Base-by-base conservation (phyloP, 495 filamentous ascomycete species). In the Penicillium steckii region DNA sequence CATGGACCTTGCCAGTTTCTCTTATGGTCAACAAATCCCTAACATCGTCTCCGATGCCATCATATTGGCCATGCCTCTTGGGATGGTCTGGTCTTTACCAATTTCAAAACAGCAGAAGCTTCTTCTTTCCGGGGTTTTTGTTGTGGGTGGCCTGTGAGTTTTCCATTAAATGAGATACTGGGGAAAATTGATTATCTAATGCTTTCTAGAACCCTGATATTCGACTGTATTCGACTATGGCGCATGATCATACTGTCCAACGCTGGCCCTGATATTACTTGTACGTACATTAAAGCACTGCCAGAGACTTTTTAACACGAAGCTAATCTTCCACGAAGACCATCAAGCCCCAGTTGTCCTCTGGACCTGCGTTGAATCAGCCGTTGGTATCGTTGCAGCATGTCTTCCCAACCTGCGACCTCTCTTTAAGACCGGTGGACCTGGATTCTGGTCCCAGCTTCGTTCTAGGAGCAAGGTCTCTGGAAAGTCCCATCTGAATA, bases 41-140 rank as follows among this genome's bases (percentile, higher is more conserved):
- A 78, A 78, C 32, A 73, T 78, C 18, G 23, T 74, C 15, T 59
- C 67, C 2, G 75, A 77, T 47, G 45, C 67, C 3, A 59, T 64
- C 13, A 64, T 79, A 21, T 60, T 79, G 12, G 24, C 76, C 0
- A 70, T 83, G 30, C 81, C 82, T 0, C 59, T 83, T 10, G 71
- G 73, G 1, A 69, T 73, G 1, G 65, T 81, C 5, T 67, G 67
- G 59, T 59, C 56, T 5, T 56, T 78, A 9, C 69, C 73, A 2
- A 65, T 78, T 33, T 47, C 67, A 2, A 61, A 57, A 46, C 56
- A 52, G 13, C 63, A 74, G 44, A 80, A 72, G 41, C 23, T 68
- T 21, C 64, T 71, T 15, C 52, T 77, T 6, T 60, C 65, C 0
- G 60, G 65, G 17, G 67, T 80, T 3, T 80, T 80, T 48, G 46